phyloP scores from a whole-genome alignment of 306 rosid genomes.

The Prunus davidiana region DNA sequence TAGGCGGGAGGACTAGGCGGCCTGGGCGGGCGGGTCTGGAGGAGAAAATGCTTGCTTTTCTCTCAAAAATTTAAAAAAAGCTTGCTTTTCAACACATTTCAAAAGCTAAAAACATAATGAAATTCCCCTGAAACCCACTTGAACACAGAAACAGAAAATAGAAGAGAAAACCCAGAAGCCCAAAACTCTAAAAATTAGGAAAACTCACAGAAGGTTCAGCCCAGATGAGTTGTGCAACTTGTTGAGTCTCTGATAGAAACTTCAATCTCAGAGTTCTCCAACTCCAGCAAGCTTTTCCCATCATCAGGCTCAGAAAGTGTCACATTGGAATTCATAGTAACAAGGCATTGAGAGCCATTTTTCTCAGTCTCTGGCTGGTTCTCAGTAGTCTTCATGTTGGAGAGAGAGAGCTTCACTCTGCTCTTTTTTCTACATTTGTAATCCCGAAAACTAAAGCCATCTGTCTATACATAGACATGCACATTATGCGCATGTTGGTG shows the following conservation, averaged over 20 bases:
- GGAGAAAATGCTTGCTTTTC: too few species aligned
- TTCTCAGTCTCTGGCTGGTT: slow-evolving; percentile 15
- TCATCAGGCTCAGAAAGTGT: slow-evolving; percentile 22
- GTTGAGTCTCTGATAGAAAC: slow-evolving; percentile 23
- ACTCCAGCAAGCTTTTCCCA: slow-evolving; percentile 10
- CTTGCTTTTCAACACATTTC: neutral
- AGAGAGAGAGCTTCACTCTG: neutral
- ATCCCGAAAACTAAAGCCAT: neutral
- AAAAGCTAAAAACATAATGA: neutral
- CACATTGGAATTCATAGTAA: neutral
- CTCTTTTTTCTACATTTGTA: neutral
- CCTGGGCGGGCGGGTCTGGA: too few species aligned
- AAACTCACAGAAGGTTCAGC: slow-evolving; percentile 32
- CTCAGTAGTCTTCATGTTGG: slow-evolving; percentile 14
- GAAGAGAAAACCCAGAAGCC: neutral
- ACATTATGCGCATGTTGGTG: neutral
- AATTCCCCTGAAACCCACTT: neutral
- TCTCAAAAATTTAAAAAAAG: neutral
- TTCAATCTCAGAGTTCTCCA: slow-evolving; percentile 15
- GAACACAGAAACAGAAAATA: neutral
- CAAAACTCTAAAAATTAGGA: neutral
- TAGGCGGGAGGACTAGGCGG: too few species aligned
- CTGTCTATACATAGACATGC: neutral
- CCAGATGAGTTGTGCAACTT: slow-evolving; percentile 27
- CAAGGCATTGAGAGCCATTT: slow-evolving; percentile 7